Evolutionary conservation across 371 early-diverging fungal species (phyloP), one percentile per base, ranked within the genome.

Genomic region (Globomyces sp.): DNA sequence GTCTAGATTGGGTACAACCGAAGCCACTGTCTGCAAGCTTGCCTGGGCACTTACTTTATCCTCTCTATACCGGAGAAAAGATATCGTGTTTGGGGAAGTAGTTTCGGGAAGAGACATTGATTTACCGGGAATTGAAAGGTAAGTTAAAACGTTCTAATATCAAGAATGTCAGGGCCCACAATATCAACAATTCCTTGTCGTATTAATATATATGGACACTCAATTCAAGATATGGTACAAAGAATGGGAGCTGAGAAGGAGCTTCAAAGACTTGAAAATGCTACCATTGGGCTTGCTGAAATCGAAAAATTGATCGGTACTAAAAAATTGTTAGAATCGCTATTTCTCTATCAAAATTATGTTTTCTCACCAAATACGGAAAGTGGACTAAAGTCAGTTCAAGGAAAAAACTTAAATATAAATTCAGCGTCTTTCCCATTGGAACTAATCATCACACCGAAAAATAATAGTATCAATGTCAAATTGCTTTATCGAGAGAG

Each of bases 131-230:
- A 58, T 73, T 2, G 55, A 73, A 40, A 55, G n/a, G n/a, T n/a
- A n/a, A n/a, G n/a, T n/a, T n/a, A n/a, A n/a, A n/a, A n/a, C n/a
- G n/a, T n/a, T n/a, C n/a, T n/a, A n/a, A n/a, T n/a, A n/a, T n/a
- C n/a, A n/a, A n/a, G 62, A 4, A 64, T 74, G 6, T 41, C 67
- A 8, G 75, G 70, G 1, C 64, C 71, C 1, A 45, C 52, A 5
- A 46, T 75, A 59, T 67, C 68, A 42, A 69, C 69, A n/a, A 61
- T 73, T 2, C 75, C 75, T 10, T 69, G 66, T 58, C 66, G 72
- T 1, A 62, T 72, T 1, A 13, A 10, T 5, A 3, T 68, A 3
- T 36, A 66, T 9, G 58, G 10, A 11, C 24, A 24, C 24, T 10
- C 36, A 50, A 42, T 70, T 9, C 47, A 60, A 40, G 37, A 24